Evolutionary conservation across 139 green algal species (phyloP).

Genomic region (Micractinium conductrix): DNA sequence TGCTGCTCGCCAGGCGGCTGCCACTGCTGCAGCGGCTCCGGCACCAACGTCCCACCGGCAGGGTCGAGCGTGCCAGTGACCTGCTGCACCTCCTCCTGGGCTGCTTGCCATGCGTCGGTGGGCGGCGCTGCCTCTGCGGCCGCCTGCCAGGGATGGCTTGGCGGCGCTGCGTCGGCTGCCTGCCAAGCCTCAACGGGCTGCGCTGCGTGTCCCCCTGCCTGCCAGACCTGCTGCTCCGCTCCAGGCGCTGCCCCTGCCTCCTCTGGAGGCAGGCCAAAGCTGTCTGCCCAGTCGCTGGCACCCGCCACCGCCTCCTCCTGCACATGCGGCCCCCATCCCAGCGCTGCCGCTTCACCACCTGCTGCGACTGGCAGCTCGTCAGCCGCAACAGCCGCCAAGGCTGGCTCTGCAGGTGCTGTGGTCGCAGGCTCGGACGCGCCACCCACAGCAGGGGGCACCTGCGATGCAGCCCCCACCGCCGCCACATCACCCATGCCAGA

Average conservation of each 20-base stretch:
- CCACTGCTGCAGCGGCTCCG: not conserved
- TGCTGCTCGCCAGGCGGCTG: not conserved
- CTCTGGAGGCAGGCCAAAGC: conserved; percentile 1
- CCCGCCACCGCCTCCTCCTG: not conserved
- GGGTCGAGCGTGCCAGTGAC: no score
- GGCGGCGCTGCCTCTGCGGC: not conserved
- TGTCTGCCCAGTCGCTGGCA: conserved; percentile 9
- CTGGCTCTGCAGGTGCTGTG: not conserved
- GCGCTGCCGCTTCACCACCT: not conserved
- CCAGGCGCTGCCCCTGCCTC: no score
- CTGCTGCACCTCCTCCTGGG: not conserved
- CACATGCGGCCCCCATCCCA: not conserved
- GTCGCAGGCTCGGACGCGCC: not conserved
- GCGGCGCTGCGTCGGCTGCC: no score
- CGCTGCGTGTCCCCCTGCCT: not conserved
- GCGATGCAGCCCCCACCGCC: not conserved
- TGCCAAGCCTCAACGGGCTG: not conserved
- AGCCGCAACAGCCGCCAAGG: not conserved
- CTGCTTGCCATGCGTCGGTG: not conserved
- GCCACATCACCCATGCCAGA: no score
- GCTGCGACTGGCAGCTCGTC: not conserved
- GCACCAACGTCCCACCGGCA: no score
- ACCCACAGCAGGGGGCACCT: no score
- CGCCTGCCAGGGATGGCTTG: no score
- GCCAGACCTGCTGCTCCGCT: not conserved